Evolutionary conservation across 805 yeast genomes (phyloP).

Genomic region (Jamesozyma gamospora): DNA sequence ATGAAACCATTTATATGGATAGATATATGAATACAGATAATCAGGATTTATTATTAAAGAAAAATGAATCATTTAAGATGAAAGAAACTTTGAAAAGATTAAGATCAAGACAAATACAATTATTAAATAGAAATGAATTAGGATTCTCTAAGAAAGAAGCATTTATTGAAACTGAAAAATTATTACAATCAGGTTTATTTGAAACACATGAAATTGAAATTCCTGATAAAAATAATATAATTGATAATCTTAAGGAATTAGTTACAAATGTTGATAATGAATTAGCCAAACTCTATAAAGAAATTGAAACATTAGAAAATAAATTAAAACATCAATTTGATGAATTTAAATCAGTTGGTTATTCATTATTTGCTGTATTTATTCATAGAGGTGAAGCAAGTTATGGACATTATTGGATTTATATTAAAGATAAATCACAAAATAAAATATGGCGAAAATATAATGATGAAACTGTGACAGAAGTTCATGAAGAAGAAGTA

Average conservation of each 20-base stretch:
- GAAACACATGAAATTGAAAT: slow-evolving; percentile 37
- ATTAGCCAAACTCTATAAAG: slow-evolving; percentile 33
- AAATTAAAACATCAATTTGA: slow-evolving; percentile 53
- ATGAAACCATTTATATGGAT: slow-evolving; percentile 73
- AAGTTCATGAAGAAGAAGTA: slow-evolving; percentile 55
- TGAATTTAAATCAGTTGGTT: slow-evolving; percentile 53
- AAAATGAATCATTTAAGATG: slow-evolving; percentile 51
- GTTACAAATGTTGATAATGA: slow-evolving; percentile 39
- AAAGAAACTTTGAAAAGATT: slow-evolving; percentile 42
- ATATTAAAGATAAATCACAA: slow-evolving; percentile 65
- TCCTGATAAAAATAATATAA: slow-evolving; percentile 9
- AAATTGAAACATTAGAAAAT: slow-evolving; percentile 36
- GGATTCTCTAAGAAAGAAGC: slow-evolving; percentile 44
- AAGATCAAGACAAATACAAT: slow-evolving; percentile 33
- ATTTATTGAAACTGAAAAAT: slow-evolving; percentile 46
- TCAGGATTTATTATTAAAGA: slow-evolving; percentile 38
- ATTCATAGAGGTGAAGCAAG: slow-evolving; percentile 94
- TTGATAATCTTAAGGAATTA: slow-evolving; percentile 33
- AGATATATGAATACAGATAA: slow-evolving; percentile 70
- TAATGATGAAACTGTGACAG: slow-evolving; percentile 91
- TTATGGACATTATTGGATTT: slow-evolving; percentile 96
- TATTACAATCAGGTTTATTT: slow-evolving; percentile 37
- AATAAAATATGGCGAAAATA: slow-evolving; percentile 68
- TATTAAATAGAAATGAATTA: slow-evolving; percentile 39
- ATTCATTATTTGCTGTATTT: slow-evolving; percentile 81